A percentile compares a stretch with the other conserved stretches of the same genome.
Evolutionary conservation across 352 stramenopile genomes (phyloP).

Genomic region (Phytopythium delawarense): DNA sequence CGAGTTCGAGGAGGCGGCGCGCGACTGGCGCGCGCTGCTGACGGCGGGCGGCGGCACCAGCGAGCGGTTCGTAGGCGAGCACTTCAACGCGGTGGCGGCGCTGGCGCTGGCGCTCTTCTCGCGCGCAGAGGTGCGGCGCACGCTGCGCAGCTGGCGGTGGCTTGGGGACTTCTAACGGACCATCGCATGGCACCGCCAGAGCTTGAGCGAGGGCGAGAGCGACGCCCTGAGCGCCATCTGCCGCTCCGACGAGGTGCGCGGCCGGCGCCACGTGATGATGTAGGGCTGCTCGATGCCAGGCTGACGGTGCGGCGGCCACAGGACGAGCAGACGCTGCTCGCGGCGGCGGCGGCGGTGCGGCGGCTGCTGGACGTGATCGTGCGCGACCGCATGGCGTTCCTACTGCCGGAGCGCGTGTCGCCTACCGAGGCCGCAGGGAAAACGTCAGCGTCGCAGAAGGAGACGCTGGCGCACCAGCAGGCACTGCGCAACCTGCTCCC

Average conservation of each 20-base stretch:
- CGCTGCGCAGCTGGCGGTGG: neutral
- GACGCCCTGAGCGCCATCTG: constrained; percentile 4
- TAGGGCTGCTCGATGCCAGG: neutral
- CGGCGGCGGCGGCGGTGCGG: constrained; percentile 29
- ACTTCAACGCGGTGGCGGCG: constrained; percentile 24
- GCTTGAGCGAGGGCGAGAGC: constrained; percentile 6
- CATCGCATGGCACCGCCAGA: neutral
- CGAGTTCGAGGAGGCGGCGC: constrained; percentile 25
- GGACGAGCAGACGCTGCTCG: constrained; percentile 39
- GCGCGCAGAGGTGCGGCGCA: constrained; percentile 10
- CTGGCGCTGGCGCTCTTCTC: constrained; percentile 31
- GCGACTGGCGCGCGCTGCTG: constrained; percentile 45
- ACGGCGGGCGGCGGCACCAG: constrained; percentile 2
- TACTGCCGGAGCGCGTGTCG: constrained; percentile 20
- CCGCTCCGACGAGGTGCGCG: constrained; percentile 11
- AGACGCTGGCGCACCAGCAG: constrained; percentile 27
- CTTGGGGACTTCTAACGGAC: no score
- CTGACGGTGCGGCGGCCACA: constrained; percentile 6
- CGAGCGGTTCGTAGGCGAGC: constrained; percentile 4
- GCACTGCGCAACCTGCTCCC: constrained; percentile 34
- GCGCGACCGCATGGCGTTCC: constrained; percentile 47
- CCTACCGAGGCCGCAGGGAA: neutral
- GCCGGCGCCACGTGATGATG: neutral
- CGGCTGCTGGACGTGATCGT: constrained; percentile 39
- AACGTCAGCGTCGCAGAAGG: constrained; percentile 19